phyloP scores from a whole-genome alignment of 345 rosid species.

The Populus davidiana region DNA sequence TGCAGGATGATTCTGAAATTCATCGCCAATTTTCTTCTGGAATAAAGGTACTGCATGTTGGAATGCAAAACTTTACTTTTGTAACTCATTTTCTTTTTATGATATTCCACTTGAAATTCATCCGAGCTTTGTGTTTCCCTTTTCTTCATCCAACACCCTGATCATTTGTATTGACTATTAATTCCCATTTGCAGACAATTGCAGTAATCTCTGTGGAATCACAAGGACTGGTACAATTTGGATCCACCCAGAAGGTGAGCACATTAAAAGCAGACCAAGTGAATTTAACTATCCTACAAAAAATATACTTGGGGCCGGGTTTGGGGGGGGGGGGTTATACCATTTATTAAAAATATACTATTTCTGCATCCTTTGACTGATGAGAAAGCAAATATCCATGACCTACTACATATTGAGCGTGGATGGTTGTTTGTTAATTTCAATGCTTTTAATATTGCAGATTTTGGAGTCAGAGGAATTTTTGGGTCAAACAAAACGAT shows the following conservation, averaged over 20 bases:
- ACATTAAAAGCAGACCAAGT: background rate
- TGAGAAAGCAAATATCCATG: background rate
- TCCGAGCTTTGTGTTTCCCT: background rate
- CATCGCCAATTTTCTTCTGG: conserved; percentile 43
- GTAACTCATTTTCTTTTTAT: background rate
- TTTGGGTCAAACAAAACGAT: conserved; percentile 49
- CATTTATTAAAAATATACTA: background rate
- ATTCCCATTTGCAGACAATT: conserved; percentile 57
- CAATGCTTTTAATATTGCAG: conserved; percentile 37
- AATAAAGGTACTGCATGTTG: conserved; percentile 40
- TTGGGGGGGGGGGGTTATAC: background rate
- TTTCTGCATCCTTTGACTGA: background rate
- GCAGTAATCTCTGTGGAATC: conserved; percentile 60
- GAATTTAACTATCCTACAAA: background rate
- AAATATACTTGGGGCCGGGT: background rate
- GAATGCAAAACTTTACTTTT: background rate
- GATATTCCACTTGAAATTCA: background rate
- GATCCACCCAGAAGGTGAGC: conserved; percentile 78
- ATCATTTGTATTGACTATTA: conserved; percentile 8
- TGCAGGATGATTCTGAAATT: conserved; percentile 43
- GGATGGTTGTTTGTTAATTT: conserved; percentile 6
- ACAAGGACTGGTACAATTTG: conserved; percentile 72
- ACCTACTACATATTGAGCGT: background rate
- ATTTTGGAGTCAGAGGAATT: conserved; percentile 56
- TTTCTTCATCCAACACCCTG: background rate